Percentiles rank a stretch among this genome's conserved stretches.
Conservation (phyloP, 2,329 filamentous ascomycete species). For the Aulographum hederae region DNA sequence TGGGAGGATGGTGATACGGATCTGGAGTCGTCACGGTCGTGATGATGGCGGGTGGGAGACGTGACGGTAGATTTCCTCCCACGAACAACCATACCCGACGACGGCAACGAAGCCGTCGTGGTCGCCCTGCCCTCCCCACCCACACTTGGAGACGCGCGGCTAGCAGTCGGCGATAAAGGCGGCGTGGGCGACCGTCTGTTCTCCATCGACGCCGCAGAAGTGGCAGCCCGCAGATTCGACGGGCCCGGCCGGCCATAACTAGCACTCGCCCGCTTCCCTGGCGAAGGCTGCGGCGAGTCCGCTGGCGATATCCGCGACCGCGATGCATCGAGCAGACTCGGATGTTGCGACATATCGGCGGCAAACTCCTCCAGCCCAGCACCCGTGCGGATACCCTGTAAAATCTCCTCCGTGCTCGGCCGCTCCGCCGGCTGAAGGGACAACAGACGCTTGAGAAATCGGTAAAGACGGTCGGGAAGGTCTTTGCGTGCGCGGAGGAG, state of each 20-base stretch:
- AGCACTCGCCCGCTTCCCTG: constrained; percentile 5
- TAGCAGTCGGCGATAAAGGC: not conserved
- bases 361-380: constrained; percentile 30
- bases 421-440: constrained; percentile 58
- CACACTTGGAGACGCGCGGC: no score
- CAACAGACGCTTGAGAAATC: constrained; percentile 63
- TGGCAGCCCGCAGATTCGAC: not conserved
- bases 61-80: no score
- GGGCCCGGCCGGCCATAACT: constrained; percentile 1
- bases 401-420: constrained; percentile 71
- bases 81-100: no score
- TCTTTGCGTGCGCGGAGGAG: constrained; percentile 59
- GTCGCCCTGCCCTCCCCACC: no score
- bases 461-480: constrained; percentile 71
- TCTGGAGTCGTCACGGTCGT: constrained; percentile 1
- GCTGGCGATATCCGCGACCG: constrained; percentile 23
- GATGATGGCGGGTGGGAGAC: not conserved
- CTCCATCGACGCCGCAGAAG: constrained; percentile 1
- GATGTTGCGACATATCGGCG: constrained; percentile 6
- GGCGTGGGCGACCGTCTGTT: not conserved
- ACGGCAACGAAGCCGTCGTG: no score
- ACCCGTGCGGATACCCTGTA: constrained; percentile 57
- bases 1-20: not conserved
- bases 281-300: constrained; percentile 21
- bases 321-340: constrained; percentile 12